Base-by-base conservation (phyloP, 148 eudicot species). In the Rhododendron williamsianum region DNA sequence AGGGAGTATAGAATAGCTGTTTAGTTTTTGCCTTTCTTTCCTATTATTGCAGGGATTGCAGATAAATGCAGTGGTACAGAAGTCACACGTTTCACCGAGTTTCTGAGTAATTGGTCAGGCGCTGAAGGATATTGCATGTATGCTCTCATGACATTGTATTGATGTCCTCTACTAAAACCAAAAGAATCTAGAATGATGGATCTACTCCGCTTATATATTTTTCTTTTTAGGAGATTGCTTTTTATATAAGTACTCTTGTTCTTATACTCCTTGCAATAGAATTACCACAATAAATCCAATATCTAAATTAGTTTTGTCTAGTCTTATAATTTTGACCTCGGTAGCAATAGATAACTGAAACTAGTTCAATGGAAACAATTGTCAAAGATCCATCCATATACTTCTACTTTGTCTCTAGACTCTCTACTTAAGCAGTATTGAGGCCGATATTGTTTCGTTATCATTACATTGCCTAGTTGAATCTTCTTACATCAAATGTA, bases 121-220 rank as follows among this genome's bases (percentile, higher is more conserved):
- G 49, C 89, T 58, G 78, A 89, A 88, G 94, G 94, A 84, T 84
- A 91, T 73, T 92, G 94, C 91, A 87, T 92, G 94, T 92, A 90
- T 76, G 91, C 52, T 56, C 85, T 81, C 48, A 30, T 58, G 80
- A 19, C 33, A 23, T 73, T 52, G 76, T 33, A 30, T 30, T 33
- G 43, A 16, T 19, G 19, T 76, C 6, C 18, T 33, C 46, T 81
- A 56, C 48, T n/a, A 38, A 56, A 23, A 54, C 30, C 49, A 36
- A 38, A 60, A 38, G 41, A 9, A 38, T 46, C 60, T 46, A 45
- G 41, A 46, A 48, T 43, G 78, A 33, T 49, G 25, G 78, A 18
- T 72, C 51, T 30, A 83, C 77, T 69, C 58, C 76, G 33, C 38
- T 3, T 45, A 25, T 27, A 4, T 72, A 8, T 25, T 73, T 67